These are phyloP conservation scores for Claviceps purpurea DNA, from an alignment of 2,329 filamentous ascomycete genomes.

Conservation along the genomic window DNA sequence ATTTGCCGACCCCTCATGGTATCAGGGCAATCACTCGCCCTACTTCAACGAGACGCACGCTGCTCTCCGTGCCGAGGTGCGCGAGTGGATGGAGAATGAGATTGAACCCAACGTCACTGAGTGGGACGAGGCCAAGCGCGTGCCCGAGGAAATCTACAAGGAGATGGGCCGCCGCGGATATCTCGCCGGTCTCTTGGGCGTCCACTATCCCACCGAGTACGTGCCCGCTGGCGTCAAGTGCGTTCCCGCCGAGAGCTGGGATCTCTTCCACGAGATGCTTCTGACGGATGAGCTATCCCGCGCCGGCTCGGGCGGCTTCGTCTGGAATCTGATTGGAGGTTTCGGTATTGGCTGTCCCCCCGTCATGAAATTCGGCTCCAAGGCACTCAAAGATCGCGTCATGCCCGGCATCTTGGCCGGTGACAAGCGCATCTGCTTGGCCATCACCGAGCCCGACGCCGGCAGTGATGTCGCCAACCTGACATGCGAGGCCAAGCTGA, in stretches of 20 bases:
- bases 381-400: slow-evolving; percentile 73
- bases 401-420: slow-evolving; percentile 77
- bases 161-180: slow-evolving; percentile 90
- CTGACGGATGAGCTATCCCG: slow-evolving; percentile 90
- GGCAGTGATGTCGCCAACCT: slow-evolving; percentile 92
- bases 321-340: slow-evolving; percentile 96
- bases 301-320: slow-evolving; percentile 76
- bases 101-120: slow-evolving; percentile 87
- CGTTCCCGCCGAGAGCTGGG: slow-evolving; percentile 82
- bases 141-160: slow-evolving; percentile 84
- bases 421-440: slow-evolving; percentile 94
- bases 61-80: slow-evolving; percentile 78
- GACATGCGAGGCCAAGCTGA: slow-evolving; percentile 89
- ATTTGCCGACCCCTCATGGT: slow-evolving; percentile 88
- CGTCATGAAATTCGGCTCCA: slow-evolving; percentile 80
- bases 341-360: slow-evolving; percentile 92
- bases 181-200: slow-evolving; percentile 78
- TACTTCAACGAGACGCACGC: slow-evolving; percentile 94
- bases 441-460: slow-evolving; percentile 93
- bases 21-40: slow-evolving; percentile 86
- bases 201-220: slow-evolving; percentile 67
- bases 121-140: slow-evolving; percentile 91
- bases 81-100: slow-evolving; percentile 79
- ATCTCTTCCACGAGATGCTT: slow-evolving; percentile 95
- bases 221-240: slow-evolving; percentile 54